A percentile compares a stretch with the other conserved stretches of the same genome.
Conservation (phyloP, 2,329 filamentous ascomycete species). For the Magnaporthiopsis rhizophila region DNA sequence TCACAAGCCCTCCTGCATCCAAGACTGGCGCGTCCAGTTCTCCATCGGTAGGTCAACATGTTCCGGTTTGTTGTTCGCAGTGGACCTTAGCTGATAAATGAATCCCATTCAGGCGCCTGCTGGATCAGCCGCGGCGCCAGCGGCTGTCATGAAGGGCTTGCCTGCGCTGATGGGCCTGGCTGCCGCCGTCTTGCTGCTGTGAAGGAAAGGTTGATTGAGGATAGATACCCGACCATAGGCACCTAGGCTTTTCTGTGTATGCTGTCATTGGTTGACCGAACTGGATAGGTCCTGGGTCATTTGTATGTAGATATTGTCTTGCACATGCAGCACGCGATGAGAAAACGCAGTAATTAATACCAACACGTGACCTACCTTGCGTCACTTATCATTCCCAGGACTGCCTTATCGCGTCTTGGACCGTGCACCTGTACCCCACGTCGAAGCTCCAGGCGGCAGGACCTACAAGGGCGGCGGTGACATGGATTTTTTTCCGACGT, state of each 20-base stretch:
- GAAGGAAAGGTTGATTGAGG: background rate
- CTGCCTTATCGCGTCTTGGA: background rate
- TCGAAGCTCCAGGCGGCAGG: background rate
- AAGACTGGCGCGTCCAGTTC: background rate
- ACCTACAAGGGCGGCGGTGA: background rate
- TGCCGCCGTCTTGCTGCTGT: background rate
- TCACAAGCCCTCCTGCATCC: background rate
- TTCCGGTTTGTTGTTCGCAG: background rate
- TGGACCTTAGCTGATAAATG: background rate
- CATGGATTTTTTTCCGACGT: background rate
- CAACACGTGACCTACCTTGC: background rate
- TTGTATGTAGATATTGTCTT: too few species aligned
- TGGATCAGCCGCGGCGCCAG: background rate
- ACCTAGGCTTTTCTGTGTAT: too few species aligned
- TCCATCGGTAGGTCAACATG: background rate
- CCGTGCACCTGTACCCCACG: background rate
- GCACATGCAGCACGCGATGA: too few species aligned
- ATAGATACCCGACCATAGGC: too few species aligned
- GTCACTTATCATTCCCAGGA: background rate
- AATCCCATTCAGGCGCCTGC: background rate
- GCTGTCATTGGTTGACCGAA: too few species aligned
- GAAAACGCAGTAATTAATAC: background rate
- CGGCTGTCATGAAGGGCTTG: background rate
- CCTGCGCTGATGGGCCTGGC: background rate
- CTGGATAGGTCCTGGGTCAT: too few species aligned